Evolutionary conservation across 2,329 filamentous ascomycete species (phyloP).

Genomic region (Neurospora crassa): DNA sequence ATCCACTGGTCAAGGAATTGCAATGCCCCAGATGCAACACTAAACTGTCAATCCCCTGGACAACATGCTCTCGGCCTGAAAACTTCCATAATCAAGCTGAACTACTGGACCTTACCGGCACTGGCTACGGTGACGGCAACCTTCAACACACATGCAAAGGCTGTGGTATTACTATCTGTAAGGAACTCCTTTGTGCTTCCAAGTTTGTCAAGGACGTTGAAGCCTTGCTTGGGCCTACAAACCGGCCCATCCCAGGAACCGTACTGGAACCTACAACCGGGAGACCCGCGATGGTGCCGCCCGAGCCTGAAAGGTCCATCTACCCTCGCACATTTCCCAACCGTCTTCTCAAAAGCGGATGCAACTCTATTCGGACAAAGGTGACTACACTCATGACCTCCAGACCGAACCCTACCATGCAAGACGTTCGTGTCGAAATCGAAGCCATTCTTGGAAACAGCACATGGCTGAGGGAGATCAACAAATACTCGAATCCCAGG

Average conservation of each 20-base stretch:
- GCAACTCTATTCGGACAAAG: slow-evolving; percentile 26
- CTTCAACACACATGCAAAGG: slow-evolving; percentile 39
- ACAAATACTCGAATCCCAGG: slow-evolving; percentile 19
- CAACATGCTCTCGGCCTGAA: slow-evolving; percentile 34
- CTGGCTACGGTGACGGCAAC: slow-evolving; percentile 50
- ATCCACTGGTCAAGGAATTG: slow-evolving; percentile 36
- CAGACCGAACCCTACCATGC: slow-evolving; percentile 33
- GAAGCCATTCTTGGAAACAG: slow-evolving; percentile 33
- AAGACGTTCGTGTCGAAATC: slow-evolving; percentile 40
- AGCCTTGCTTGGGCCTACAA: slow-evolving; percentile 31
- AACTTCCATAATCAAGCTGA: slow-evolving; percentile 23
- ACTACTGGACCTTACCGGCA: slow-evolving; percentile 30
- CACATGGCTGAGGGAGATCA: slow-evolving; percentile 30
- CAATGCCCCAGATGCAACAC: slow-evolving; percentile 45
- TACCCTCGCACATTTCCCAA: slow-evolving; percentile 45
- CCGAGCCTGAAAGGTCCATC: slow-evolving; percentile 10
- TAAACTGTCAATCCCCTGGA: slow-evolving; percentile 46
- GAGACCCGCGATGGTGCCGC: slow-evolving; percentile 28
- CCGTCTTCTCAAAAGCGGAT: slow-evolving; percentile 37
- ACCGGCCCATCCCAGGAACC: slow-evolving; percentile 57
- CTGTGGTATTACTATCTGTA: slow-evolving; percentile 43
- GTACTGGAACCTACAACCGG: slow-evolving; percentile 47
- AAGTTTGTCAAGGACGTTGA: slow-evolving; percentile 52
- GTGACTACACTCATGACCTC: slow-evolving; percentile 31
- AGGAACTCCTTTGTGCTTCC: slow-evolving; percentile 48